A percentile compares a stretch with the other conserved stretches of the same genome.
phyloP scores from a whole-genome alignment of 1,284 basidiomycete genomes.

The Cryptococcus sp. region DNA sequence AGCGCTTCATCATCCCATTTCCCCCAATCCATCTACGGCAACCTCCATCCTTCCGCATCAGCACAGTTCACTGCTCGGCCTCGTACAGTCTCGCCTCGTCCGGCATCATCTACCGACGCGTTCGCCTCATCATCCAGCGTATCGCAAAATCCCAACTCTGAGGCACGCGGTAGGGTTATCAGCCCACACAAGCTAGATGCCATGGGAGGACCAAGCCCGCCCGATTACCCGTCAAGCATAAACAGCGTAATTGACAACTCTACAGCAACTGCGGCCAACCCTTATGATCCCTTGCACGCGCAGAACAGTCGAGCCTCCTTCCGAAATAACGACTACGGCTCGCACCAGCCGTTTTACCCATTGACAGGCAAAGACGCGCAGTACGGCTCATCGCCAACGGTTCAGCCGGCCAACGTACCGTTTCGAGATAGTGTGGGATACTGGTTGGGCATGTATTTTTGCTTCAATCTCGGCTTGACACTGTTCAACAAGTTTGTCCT shows the following conservation, averaged over 20 bases:
- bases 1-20: too few relatives aligned
- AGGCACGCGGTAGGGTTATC: slow-evolving; percentile 15
- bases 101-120: background rate
- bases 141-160: slow-evolving; percentile 4
- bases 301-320: slow-evolving; percentile 1
- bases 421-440: slow-evolving; percentile 45
- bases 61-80: slow-evolving; percentile 6
- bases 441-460: slow-evolving; percentile 81
- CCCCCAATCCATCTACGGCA: background rate
- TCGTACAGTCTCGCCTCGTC: slow-evolving; percentile 15
- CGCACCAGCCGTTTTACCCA: slow-evolving; percentile 6
- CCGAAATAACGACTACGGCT: background rate
- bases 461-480: slow-evolving; percentile 83
- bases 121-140: slow-evolving; percentile 15
- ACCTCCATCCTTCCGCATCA: background rate
- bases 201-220: slow-evolving; percentile 1
- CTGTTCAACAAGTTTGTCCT: slow-evolving; percentile 90
- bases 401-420: slow-evolving; percentile 15
- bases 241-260: background rate
- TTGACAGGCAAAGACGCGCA: slow-evolving; percentile 16
- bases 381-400: slow-evolving; percentile 9
- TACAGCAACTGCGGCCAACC: background rate
- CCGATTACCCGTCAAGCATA: background rate
- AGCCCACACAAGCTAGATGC: slow-evolving; percentile 10
- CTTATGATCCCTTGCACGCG: slow-evolving; percentile 10